These are phyloP conservation scores for Trichosanthes cucumerina DNA, from an alignment of 306 rosid genomes.

Conservation along the genomic window DNA sequence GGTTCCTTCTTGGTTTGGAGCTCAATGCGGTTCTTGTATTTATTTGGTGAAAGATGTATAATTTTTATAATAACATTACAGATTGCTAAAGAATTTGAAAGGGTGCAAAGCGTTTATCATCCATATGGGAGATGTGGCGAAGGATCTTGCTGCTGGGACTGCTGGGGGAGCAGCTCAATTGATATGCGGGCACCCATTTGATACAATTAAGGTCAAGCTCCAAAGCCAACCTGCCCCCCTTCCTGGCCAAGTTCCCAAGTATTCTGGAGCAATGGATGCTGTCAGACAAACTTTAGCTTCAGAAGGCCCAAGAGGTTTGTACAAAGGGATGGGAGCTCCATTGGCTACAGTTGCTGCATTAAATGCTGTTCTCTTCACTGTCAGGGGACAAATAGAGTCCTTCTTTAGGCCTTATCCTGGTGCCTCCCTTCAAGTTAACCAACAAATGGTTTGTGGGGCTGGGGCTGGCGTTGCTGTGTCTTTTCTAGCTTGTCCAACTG, in stretches of 20 bases:
- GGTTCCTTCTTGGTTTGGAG: not conserved
- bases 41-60: not conserved
- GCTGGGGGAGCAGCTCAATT: constrained; percentile 89
- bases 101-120: not conserved
- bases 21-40: not conserved
- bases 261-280: constrained; percentile 81
- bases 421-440: constrained; percentile 49
- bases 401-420: constrained; percentile 68
- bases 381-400: constrained; percentile 79
- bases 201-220: constrained; percentile 95
- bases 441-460: constrained; percentile 72
- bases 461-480: constrained; percentile 96
- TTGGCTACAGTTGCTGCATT: constrained; percentile 93
- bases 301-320: constrained; percentile 84
- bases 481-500: constrained; percentile 89
- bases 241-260: constrained; percentile 66
- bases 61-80: not conserved
- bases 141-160: constrained; percentile 92
- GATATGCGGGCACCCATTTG: constrained; percentile 86
- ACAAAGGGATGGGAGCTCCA: constrained; percentile 99
- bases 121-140: constrained; percentile 89
- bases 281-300: constrained; percentile 81
- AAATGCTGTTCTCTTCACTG: constrained; percentile 86
- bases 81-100: not conserved
- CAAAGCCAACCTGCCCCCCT: constrained; percentile 94